Conservation (phyloP, 441 rosid species). For the Geranium incanum region DNA sequence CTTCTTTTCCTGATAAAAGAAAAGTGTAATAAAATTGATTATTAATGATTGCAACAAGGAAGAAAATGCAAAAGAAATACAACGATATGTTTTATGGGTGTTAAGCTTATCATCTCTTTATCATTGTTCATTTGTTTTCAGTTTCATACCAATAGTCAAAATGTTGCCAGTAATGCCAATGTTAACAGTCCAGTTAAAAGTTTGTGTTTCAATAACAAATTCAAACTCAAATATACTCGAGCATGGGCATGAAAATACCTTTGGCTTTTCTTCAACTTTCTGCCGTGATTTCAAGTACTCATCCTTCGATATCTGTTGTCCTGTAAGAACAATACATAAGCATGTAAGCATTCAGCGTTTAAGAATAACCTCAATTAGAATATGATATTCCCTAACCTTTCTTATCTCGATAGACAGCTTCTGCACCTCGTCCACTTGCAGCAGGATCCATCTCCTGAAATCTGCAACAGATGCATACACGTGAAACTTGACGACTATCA, state of each 20-base stretch:
- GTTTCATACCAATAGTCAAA: background rate
- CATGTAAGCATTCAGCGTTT: constrained; percentile 18
- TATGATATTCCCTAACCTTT: constrained; percentile 32
- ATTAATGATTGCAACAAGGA: constrained; percentile 6
- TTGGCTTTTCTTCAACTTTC: constrained; percentile 65
- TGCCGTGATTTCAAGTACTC: constrained; percentile 59
- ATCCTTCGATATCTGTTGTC: constrained; percentile 67
- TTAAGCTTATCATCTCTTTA: background rate
- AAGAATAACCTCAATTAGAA: constrained; percentile 8
- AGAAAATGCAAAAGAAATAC: background rate
- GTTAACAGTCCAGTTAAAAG: background rate
- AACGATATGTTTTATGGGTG: background rate
- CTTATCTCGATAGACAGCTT: constrained; percentile 75
- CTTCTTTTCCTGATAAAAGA: constrained; percentile 48
- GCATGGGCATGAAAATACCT: constrained; percentile 39
- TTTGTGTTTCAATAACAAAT: background rate
- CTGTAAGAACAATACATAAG: constrained; percentile 33
- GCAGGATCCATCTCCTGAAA: constrained; percentile 63
- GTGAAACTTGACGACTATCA: constrained; percentile 7
- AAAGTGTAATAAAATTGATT: constrained; percentile 3
- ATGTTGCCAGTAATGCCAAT: background rate
- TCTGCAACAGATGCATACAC: constrained; percentile 29
- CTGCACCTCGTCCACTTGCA: constrained; percentile 68
- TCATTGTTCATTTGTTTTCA: background rate
- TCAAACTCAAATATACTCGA: background rate